Percentiles rank a stretch among this genome's conserved stretches.
Conservation (phyloP, 192 early-diverging fungal genomes). For the Chytriomyces sp. region DNA sequence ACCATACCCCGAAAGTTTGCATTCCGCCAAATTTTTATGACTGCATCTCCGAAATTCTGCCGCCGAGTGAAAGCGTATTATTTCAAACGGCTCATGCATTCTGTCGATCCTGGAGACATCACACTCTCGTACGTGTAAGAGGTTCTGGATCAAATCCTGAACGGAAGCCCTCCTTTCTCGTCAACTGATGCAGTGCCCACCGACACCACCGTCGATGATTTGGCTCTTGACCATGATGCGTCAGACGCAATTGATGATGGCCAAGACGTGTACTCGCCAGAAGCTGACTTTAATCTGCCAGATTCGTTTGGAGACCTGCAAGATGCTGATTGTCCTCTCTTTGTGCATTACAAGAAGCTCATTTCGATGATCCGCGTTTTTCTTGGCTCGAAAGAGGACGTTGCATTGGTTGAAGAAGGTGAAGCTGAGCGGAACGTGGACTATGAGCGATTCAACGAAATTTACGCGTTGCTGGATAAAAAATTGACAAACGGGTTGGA, state of each 20-base stretch:
- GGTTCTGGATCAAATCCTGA: neutral
- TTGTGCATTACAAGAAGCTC: slow-evolving; percentile 34
- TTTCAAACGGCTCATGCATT: slow-evolving; percentile 15
- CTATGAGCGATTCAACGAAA: slow-evolving; percentile 28
- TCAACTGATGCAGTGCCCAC: too few relatives aligned
- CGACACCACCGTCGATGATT: too few relatives aligned
- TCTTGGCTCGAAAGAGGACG: slow-evolving; percentile 13
- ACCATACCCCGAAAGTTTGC: neutral
- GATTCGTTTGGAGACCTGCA: slow-evolving; percentile 31
- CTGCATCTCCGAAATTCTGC: slow-evolving; percentile 39
- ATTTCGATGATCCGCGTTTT: slow-evolving; percentile 24
- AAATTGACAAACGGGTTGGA: slow-evolving; percentile 26
- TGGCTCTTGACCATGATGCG: too few relatives aligned
- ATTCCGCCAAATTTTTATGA: slow-evolving; percentile 40
- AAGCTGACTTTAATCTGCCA: slow-evolving; percentile 12
- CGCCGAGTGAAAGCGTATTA: slow-evolving; percentile 28
- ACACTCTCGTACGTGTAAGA: neutral
- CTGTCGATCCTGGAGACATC: neutral
- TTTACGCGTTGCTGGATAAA: slow-evolving; percentile 15
- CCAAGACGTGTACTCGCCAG: too few relatives aligned
- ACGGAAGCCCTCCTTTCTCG: too few relatives aligned
- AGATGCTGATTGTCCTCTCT: slow-evolving; percentile 33
- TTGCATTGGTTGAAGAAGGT: neutral
- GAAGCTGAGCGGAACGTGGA: slow-evolving; percentile 16
- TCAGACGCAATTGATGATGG: neutral